Evolutionary conservation across 2,329 filamentous ascomycete species (phyloP), one percentile per base, ranked within the genome.

Genomic region (Arthrinium puccinioides): DNA sequence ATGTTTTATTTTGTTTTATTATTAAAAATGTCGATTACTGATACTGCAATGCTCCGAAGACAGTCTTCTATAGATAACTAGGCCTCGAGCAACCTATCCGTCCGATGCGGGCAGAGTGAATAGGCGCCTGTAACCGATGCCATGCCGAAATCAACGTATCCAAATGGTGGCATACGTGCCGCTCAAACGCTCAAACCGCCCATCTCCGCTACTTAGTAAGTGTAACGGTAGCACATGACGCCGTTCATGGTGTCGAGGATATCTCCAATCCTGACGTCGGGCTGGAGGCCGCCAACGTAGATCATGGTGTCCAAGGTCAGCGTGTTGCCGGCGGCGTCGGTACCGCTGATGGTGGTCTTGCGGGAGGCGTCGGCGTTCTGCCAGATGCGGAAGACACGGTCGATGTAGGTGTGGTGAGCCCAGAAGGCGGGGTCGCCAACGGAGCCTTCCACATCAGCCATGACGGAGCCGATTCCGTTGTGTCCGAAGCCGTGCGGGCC

Each of bases 401-500:
- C 38, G 38, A 40, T 32, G 32, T 35, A 40, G 7, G 28, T 14
- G 38, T 40, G 38, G 38, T 40, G 38, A 23, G 36, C 21, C 31
- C 27, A 57, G 50, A 58, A 58, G n/a, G 42, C 27, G 43, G 53
- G 55, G 51, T 58, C 55, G 21, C 52, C 47, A n/a, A 49, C 50
- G 3, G 54, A 56, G 20, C 49, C 51, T 32, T 52, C 48, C 13
- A 51, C 45, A 32, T 57, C 55, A 4, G 52, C 43, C 55, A 58
- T 58, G 32, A 53, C 43, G 28, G 50, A 52, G 24, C 55, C 55
- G 2, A 57, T 36, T 26, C 55, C 53, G 51, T 57, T 57, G 50
- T 58, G 55, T 37, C 54, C 54, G 21, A 56, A 53, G 2, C 49
- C 55, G 46, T 58, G 55, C 46, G 47, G 55, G 20, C 54, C 54